Evolutionary conservation across 1,284 basidiomycete species (phyloP), one percentile per base, ranked within the genome.

Genomic region (Trametes versicolor): DNA sequence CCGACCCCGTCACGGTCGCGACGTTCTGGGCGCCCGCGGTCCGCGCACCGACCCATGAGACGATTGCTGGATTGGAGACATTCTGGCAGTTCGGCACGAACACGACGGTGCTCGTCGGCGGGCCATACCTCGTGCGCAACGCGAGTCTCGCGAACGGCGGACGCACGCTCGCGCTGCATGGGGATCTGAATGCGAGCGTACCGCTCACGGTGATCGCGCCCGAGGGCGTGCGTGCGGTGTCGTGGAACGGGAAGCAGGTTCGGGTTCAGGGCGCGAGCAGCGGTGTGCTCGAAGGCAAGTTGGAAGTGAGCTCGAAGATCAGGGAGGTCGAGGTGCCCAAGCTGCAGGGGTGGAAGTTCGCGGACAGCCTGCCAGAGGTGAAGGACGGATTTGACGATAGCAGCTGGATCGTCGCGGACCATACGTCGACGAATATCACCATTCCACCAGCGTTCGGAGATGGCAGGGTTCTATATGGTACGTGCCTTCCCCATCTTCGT

Each of bases 321-420:
- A 56, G 59, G 19, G 66, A 63, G 5, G 69, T 78, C 37, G 65
- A 59, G 17, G 70, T 76, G 13, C 84, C 84, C 23, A 70, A 62
- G 56, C 77, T 93, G 66, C 77, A 74, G 4, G 80, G 82, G 12
- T 95, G 93, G 93, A 89, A 81, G 74, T 94, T 86, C 72, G 80
- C 80, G 47, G 84, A 94, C 68, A 90, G 88, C 71, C 76, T 95
- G 47, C 93, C 93, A 0, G 93, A 95, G 77, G 81, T 89, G 17
- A 73, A 76, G 45, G 58, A 67, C 0, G 75, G 69, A 21, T 94
- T 88, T 70, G 83, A 85, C 63, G 92, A 94, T 74, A 76, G 77
- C 2, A 71, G 71, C 7, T 94, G 93, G 93, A 78, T 80, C 0
- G 70, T 83, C 37, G 93, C 92, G 34, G 82, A 93, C 69, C 86